Evolutionary conservation across 345 rosid genomes (phyloP).

Genomic region (Salix viminalis): DNA sequence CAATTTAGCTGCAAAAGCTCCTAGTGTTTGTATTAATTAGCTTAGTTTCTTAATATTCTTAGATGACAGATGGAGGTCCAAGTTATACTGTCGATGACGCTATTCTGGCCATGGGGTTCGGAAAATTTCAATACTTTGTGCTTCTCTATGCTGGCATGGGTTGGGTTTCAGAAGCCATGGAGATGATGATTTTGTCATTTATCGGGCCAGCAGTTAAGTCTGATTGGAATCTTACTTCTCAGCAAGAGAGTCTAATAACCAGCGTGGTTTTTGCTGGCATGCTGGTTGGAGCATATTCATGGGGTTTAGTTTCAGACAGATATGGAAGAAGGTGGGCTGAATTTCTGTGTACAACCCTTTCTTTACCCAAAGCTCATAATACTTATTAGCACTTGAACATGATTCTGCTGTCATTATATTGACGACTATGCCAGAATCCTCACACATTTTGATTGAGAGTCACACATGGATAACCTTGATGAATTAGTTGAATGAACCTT

Average conservation of each 20-base stretch:
- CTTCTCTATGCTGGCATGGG: slow-evolving; percentile 92
- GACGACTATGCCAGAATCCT: not conserved
- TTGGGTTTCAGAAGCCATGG: slow-evolving; percentile 93
- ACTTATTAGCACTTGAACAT: not conserved
- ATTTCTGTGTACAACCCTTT: not conserved
- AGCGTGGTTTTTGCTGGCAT: slow-evolving; percentile 82
- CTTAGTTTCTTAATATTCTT: not conserved
- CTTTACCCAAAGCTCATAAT: no score
- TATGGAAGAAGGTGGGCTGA: slow-evolving; percentile 65
- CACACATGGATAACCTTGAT: no score
- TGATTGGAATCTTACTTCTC: slow-evolving; percentile 65
- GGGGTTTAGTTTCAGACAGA: slow-evolving; percentile 85
- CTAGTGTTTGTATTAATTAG: not conserved
- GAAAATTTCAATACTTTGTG: slow-evolving; percentile 65
- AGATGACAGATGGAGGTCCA: slow-evolving; percentile 39
- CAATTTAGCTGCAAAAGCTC: not conserved
- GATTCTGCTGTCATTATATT: not conserved
- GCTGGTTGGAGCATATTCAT: slow-evolving; percentile 81
- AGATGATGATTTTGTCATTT: slow-evolving; percentile 90
- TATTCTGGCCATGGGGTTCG: slow-evolving; percentile 69
- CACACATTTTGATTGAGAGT: no score
- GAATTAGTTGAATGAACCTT: no score
- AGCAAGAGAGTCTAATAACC: slow-evolving; percentile 64
- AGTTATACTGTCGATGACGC: slow-evolving; percentile 81
- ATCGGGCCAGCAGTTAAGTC: slow-evolving; percentile 78